Conservation (phyloP, 768 basidiomycete species). For the Boletus subparvulus region DNA sequence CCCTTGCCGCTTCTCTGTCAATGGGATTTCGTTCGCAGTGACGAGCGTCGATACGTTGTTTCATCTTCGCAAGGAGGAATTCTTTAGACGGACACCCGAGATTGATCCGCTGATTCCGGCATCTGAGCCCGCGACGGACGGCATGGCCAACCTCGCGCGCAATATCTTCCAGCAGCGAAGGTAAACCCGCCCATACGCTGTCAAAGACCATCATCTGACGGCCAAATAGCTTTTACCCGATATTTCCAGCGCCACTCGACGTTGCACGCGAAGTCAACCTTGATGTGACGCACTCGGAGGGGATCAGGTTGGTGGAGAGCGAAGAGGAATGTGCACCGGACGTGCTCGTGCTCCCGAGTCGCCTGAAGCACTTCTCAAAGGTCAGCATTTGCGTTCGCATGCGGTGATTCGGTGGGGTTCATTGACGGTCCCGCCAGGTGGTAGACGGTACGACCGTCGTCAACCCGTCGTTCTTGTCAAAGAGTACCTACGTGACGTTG, state of each 20-base stretch:
- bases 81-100: conserved; percentile 64
- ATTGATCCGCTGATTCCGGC: conserved; percentile 45
- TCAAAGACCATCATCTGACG: neutral
- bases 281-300: conserved; percentile 75
- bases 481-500: conserved; percentile 54
- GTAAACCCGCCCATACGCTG: conserved; percentile 37
- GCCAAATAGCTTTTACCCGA: conserved; percentile 79
- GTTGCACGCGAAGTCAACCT: conserved; percentile 81
- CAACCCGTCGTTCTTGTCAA: conserved; percentile 80
- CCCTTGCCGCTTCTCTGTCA: conserved; percentile 81
- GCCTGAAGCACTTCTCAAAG: conserved; percentile 88
- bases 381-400: conserved; percentile 38
- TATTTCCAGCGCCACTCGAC: conserved; percentile 84
- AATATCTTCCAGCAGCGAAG: conserved; percentile 86
- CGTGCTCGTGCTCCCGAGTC: conserved; percentile 83
- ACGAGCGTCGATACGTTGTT: conserved; percentile 88
- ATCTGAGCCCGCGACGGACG: conserved; percentile 57
- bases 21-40: conserved; percentile 75
- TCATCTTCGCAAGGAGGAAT: conserved; percentile 85
- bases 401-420: neutral
- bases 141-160: conserved; percentile 75
- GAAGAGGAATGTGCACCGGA: conserved; percentile 63
- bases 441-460: conserved; percentile 77
- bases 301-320: conserved; percentile 38
- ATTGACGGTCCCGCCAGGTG: conserved; percentile 43